phyloP scores from a whole-genome alignment of 2,329 filamentous ascomycete species.

The Fusarium nanum region DNA sequence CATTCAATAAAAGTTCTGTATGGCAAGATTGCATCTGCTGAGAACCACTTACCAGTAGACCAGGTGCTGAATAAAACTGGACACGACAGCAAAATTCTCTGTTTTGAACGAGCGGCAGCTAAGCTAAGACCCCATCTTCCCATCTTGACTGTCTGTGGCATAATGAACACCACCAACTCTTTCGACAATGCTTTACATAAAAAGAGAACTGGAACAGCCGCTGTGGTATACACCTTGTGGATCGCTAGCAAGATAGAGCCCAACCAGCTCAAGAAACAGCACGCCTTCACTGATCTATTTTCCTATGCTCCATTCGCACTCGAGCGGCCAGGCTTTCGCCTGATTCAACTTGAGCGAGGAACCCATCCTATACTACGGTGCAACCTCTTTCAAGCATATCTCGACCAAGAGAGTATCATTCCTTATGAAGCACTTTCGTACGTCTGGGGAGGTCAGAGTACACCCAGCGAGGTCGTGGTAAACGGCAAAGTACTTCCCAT shows the following conservation, averaged over 20 bases:
- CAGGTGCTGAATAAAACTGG: rapidly evolving
- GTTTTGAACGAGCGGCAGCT: neutral
- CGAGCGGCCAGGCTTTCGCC: neutral
- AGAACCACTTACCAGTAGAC: too few relatives aligned
- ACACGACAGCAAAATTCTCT: neutral
- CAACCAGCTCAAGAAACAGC: rapidly evolving
- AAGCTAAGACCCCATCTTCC: neutral
- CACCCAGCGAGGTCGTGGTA: rapidly evolving
- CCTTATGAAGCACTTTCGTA: constrained; percentile 22
- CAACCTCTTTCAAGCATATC: neutral
- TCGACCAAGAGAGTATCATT: neutral
- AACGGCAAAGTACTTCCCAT: too few relatives aligned
- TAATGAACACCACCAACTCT: rapidly evolving
- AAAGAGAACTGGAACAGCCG: rapidly evolving
- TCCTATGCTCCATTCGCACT: neutral
- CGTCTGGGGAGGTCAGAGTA: neutral
- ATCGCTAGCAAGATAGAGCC: neutral
- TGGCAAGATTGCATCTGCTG: neutral
- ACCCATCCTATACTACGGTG: neutral
- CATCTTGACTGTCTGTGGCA: neutral
- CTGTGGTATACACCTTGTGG: neutral
- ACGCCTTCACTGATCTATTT: rapidly evolving
- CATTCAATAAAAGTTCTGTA: neutral
- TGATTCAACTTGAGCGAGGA: neutral
- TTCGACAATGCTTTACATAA: rapidly evolving